Conservation (phyloP, 2,329 filamentous ascomycete genomes). For the Fusarium tricinctum region DNA sequence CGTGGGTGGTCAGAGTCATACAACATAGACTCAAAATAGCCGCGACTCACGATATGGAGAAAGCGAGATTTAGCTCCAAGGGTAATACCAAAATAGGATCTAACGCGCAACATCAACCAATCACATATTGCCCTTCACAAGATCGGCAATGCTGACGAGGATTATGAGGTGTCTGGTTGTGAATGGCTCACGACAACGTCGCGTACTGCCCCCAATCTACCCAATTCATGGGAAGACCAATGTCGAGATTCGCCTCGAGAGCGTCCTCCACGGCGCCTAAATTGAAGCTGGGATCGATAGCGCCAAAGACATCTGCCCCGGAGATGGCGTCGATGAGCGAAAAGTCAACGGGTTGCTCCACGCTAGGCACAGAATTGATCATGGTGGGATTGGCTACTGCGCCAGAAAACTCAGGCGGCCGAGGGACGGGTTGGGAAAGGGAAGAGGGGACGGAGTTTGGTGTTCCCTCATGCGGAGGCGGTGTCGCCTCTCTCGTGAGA, state of each 20-base stretch:
- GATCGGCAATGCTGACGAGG: constrained; percentile 14
- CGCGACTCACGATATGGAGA: background rate
- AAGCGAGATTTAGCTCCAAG: background rate
- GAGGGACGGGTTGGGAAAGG: constrained; percentile 15
- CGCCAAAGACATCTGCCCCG: constrained; percentile 67
- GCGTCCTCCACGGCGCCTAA: constrained; percentile 67
- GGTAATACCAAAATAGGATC: background rate
- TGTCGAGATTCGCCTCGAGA: constrained; percentile 68
- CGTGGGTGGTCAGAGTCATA: constrained; percentile 10
- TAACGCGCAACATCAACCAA: background rate
- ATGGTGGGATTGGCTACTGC: constrained; percentile 47
- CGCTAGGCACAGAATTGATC: constrained; percentile 47
- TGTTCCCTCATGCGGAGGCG: constrained; percentile 44
- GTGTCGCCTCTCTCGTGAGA: constrained; percentile 56
- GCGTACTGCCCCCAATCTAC: constrained; percentile 59
- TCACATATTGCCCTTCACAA: background rate
- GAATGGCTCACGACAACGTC: constrained; percentile 38
- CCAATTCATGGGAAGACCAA: constrained; percentile 68
- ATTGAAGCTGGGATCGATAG: constrained; percentile 69
- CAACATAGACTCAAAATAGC: background rate
- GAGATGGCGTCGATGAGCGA: constrained; percentile 60
- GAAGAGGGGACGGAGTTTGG: constrained; percentile 40
- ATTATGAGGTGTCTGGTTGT: background rate
- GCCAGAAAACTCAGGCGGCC: constrained; percentile 34
- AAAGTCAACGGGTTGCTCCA: constrained; percentile 58